phyloP scores from a whole-genome alignment of 2,329 filamentous ascomycete genomes.

The Cladophialophora psammophila region DNA sequence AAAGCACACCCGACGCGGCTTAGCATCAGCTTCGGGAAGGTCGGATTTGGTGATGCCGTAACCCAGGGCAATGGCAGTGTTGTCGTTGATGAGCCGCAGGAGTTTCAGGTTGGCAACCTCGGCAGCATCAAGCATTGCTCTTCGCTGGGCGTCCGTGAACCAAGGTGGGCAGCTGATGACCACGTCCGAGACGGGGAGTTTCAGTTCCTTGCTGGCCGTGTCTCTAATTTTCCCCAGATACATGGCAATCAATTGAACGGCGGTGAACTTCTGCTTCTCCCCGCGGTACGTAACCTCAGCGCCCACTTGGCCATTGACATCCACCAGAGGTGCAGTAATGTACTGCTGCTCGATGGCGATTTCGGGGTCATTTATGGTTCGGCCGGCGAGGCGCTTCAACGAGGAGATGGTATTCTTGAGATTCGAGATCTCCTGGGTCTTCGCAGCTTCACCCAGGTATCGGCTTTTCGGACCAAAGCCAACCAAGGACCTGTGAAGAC shows the following conservation, averaged over 20 bases:
- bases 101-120: slow-evolving; percentile 94
- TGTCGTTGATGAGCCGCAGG: slow-evolving; percentile 96
- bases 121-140: slow-evolving; percentile 85
- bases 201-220: slow-evolving; percentile 85
- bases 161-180: slow-evolving; percentile 94
- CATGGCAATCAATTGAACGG: slow-evolving; percentile 92
- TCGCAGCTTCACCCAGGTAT: slow-evolving; percentile 92
- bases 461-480: slow-evolving; percentile 93
- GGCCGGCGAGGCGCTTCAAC: slow-evolving; percentile 90
- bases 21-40: slow-evolving; percentile 85
- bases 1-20: slow-evolving; percentile 87
- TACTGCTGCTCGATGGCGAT: slow-evolving; percentile 90
- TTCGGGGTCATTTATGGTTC: slow-evolving; percentile 87
- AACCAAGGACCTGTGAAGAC: slow-evolving; percentile 75
- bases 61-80: slow-evolving; percentile 91
- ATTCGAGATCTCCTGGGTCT: slow-evolving; percentile 99
- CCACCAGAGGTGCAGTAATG: slow-evolving; percentile 83
- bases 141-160: slow-evolving; percentile 95
- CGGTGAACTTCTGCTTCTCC: slow-evolving; percentile 95
- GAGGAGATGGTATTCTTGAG: slow-evolving; percentile 97
- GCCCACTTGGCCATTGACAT: slow-evolving; percentile 92
- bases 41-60: slow-evolving; percentile 99
- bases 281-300: slow-evolving; percentile 92
- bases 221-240: slow-evolving; percentile 93
- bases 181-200: slow-evolving; percentile 87